Evolutionary conservation across 305 asterid species (phyloP).

Genomic region (Fraxinus baroniana): DNA sequence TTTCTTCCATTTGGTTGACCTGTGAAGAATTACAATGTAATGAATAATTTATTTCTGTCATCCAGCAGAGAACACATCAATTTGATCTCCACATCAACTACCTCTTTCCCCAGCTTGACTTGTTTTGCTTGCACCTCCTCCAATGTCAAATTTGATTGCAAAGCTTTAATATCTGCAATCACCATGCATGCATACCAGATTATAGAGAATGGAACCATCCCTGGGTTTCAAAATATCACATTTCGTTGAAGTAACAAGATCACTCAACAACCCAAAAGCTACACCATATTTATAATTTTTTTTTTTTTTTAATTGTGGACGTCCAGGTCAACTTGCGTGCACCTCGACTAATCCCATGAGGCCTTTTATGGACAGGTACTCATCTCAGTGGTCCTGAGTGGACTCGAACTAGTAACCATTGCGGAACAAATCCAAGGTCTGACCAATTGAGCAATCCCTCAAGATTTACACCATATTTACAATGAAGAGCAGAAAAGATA

Average conservation of each 20-base stretch:
- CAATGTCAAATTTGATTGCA: constrained; percentile 79
- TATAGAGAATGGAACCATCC: constrained; percentile 8
- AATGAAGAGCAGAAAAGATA: neutral
- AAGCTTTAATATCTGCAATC: constrained; percentile 68
- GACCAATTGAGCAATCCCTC: too few species aligned
- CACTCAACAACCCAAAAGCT: neutral
- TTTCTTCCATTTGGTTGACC: constrained; percentile 80
- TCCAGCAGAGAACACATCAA: constrained; percentile 5
- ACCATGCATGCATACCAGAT: constrained; percentile 12
- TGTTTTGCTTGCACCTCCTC: constrained; percentile 64
- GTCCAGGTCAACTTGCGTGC: too few species aligned
- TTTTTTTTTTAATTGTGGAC: too few species aligned
- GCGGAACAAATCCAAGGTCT: too few species aligned
- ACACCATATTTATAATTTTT: neutral
- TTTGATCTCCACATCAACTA: constrained; percentile 18
- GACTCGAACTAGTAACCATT: too few species aligned
- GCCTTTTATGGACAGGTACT: too few species aligned
- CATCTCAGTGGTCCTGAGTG: too few species aligned
- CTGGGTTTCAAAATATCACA: neutral
- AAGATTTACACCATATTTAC: neutral
- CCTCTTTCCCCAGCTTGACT: constrained; percentile 67
- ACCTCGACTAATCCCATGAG: too few species aligned
- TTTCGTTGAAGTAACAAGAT: neutral
- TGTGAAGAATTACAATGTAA: constrained; percentile 27
- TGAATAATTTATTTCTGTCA: constrained; percentile 3